Evolutionary conservation across 345 rosid genomes (phyloP).

Genomic region (Syzygium oleosum): DNA sequence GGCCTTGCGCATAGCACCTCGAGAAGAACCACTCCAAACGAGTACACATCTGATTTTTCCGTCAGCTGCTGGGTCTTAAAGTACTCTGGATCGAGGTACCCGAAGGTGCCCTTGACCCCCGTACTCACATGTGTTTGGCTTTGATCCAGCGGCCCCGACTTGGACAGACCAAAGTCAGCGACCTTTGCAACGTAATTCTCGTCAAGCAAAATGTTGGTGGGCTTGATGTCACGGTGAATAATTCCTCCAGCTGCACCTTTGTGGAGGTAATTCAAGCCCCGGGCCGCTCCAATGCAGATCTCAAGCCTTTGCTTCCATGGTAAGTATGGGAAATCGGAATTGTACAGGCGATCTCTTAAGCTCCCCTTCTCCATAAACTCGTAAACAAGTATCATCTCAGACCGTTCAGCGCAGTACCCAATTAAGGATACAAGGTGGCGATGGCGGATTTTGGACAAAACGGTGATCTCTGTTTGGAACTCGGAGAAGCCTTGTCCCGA

Average conservation of each 20-base stretch:
- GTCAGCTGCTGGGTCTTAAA: conserved; percentile 34
- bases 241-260: conserved; percentile 27
- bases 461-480: conserved; percentile 43
- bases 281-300: conserved; percentile 53
- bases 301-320: conserved; percentile 50
- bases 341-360: conserved; percentile 37
- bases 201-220: conserved; percentile 49
- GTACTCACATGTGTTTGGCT: conserved; percentile 24
- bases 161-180: conserved; percentile 61
- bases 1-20: conserved; percentile 52
- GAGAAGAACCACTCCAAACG: conserved; percentile 49
- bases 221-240: conserved; percentile 54
- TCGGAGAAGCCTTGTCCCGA: conserved; percentile 38
- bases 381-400: conserved; percentile 51
- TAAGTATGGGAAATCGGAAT: conserved; percentile 18
- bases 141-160: conserved; percentile 16
- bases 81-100: conserved; percentile 56
- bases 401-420: conserved; percentile 52
- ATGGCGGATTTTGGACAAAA: conserved; percentile 54
- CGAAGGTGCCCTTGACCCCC: conserved; percentile 39
- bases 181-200: conserved; percentile 37
- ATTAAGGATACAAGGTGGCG: conserved; percentile 59
- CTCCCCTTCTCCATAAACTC: conserved; percentile 57
- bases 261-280: conserved; percentile 44
- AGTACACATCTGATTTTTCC: conserved; percentile 49